These are phyloP conservation scores for Malus asiatica DNA, from an alignment of 306 rosid genomes.

Conservation along the genomic window DNA sequence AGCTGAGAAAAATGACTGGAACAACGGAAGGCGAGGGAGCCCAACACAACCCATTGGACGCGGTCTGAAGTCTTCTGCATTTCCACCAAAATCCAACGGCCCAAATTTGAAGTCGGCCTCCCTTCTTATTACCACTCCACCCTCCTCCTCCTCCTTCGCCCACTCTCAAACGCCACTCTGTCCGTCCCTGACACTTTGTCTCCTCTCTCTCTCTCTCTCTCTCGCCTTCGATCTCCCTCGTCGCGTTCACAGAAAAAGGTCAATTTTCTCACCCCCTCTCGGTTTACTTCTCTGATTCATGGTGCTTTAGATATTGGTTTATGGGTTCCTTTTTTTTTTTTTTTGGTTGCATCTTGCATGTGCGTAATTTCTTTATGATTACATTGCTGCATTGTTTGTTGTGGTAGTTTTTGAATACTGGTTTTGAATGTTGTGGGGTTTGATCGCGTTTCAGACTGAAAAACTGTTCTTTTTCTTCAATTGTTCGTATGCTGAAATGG, in stretches of 20 bases:
- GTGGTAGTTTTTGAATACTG: background rate
- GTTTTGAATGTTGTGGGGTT: background rate
- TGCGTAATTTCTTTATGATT: constrained; percentile 19
- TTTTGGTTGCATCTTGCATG: background rate
- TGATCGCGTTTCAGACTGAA: background rate
- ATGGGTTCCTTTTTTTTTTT: background rate
- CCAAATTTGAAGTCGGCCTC: constrained; percentile 18
- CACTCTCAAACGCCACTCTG: background rate
- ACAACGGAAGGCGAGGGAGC: constrained; percentile 9
- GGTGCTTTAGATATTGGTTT: background rate
- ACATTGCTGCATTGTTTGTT: constrained; percentile 8
- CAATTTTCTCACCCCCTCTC: background rate
- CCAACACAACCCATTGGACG: constrained; percentile 18
- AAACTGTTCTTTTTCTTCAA: background rate
- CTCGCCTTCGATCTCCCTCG: constrained; percentile 16
- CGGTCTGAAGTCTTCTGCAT: constrained; percentile 6
- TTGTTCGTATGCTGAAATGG: background rate
- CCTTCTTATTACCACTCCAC: constrained; percentile 13
- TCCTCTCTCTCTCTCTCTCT: background rate
- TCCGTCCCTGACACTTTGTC: too few species aligned
- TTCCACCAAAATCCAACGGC: constrained; percentile 45
- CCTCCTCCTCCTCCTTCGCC: constrained; percentile 16
- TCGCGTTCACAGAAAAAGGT: constrained; percentile 41
- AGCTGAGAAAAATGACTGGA: constrained; percentile 5
- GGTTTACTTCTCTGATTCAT: background rate